A percentile compares a stretch with the other conserved stretches of the same genome.
These are phyloP conservation scores for Hura crepitans DNA, from an alignment of 441 rosid genomes.

Conservation along the genomic window DNA sequence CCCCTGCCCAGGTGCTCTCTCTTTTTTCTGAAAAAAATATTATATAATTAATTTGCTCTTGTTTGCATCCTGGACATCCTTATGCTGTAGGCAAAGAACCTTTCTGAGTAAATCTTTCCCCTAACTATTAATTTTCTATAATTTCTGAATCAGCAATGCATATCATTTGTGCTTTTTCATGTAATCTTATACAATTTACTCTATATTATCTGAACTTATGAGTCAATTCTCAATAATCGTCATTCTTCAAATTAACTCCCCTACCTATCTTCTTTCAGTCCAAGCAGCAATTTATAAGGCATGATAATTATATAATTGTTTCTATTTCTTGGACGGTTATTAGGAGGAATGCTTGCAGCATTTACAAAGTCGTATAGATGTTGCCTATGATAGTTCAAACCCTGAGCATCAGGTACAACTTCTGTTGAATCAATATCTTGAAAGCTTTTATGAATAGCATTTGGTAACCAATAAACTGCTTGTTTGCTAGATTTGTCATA, in stretches of 20 bases:
- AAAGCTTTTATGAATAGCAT: conserved; percentile 5
- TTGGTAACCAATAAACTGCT: neutral
- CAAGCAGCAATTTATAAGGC: neutral
- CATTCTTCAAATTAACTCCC: neutral
- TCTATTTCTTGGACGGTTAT: conserved; percentile 19
- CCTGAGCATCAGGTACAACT: conserved; percentile 72
- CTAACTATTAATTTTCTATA: neutral
- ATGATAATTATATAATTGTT: neutral
- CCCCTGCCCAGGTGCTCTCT: conserved; percentile 67
- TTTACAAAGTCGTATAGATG: conserved; percentile 80
- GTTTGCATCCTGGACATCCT: neutral
- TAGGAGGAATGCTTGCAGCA: conserved; percentile 89
- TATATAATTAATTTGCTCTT: neutral
- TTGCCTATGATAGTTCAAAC: conserved; percentile 74
- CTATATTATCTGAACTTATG: neutral
- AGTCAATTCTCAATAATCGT: neutral
- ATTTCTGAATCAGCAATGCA: neutral
- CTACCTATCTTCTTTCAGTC: neutral
- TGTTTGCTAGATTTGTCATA: conserved; percentile 15
- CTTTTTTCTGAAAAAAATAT: neutral
- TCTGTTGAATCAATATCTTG: neutral
- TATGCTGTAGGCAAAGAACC: neutral
- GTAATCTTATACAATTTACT: neutral
- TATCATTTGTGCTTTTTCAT: neutral
- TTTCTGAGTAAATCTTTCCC: neutral